Evolutionary conservation across 768 basidiomycete species (phyloP).

Genomic region (Artomyces pyxidatus): DNA sequence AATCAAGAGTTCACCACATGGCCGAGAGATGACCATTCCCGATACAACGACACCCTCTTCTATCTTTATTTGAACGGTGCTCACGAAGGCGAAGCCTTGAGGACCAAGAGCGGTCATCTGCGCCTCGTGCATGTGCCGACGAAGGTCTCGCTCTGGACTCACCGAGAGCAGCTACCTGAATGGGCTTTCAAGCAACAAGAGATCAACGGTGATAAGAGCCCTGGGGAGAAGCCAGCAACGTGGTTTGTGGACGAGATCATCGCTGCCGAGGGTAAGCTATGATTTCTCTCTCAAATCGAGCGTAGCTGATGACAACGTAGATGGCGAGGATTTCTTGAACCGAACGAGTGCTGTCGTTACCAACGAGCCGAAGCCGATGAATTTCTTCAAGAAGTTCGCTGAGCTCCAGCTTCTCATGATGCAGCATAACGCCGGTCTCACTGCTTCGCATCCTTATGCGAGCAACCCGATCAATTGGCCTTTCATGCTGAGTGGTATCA

Average conservation of each 20-base stretch:
- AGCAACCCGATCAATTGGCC: conserved; percentile 98
- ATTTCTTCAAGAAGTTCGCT: conserved; percentile 91
- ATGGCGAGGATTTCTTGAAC: conserved; percentile 45
- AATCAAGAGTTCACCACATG: conserved; percentile 98
- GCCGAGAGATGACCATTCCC: conserved; percentile 65
- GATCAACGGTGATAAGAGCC: conserved; percentile 94
- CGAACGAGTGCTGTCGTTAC: conserved; percentile 41
- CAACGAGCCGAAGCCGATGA: conserved; percentile 73
- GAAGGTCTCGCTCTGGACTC: conserved; percentile 92
- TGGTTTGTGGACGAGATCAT: conserved; percentile 90
- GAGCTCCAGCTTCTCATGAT: conserved; percentile 94
- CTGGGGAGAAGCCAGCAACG: conserved; percentile 68
- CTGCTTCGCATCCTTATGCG: conserved; percentile 96
- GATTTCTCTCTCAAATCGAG: conserved; percentile 2
- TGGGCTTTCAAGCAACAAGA: conserved; percentile 99
- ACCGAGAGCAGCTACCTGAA: conserved; percentile 75
- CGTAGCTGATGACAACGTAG: conserved; percentile 23
- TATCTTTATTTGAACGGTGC: conserved; percentile 64
- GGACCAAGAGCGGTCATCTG: conserved; percentile 92
- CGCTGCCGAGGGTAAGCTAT: conserved; percentile 53
- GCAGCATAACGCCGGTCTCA: conserved; percentile 97
- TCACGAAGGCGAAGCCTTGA: conserved; percentile 76
- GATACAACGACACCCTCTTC: conserved; percentile 89
- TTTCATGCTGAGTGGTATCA: conserved; percentile 91
- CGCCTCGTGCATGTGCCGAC: conserved; percentile 84